phyloP scores from a whole-genome alignment of 176 grass and related monocot genomes.

The Oryza punctata region DNA sequence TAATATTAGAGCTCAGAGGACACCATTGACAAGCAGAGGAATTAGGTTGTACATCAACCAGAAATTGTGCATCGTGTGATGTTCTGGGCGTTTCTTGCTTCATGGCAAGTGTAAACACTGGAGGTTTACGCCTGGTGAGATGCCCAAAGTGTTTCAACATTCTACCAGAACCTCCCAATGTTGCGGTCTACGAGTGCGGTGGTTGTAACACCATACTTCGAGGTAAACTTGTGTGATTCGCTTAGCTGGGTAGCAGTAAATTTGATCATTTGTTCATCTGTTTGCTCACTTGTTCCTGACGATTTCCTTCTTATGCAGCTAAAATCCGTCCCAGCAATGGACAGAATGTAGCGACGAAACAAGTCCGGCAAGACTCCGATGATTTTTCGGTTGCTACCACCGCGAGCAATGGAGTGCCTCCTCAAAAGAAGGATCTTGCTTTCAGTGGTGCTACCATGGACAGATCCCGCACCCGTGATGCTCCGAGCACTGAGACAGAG shows the following conservation, averaged over 20 bases:
- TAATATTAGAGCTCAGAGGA: neutral
- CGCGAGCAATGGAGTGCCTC: slow-evolving; percentile 17
- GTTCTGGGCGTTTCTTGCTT: slow-evolving; percentile 18
- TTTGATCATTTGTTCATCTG: neutral
- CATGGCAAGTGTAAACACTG: slow-evolving; percentile 47
- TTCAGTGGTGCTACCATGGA: neutral
- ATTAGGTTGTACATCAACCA: neutral
- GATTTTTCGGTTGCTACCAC: slow-evolving; percentile 24
- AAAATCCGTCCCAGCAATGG: slow-evolving; percentile 44
- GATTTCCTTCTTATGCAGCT: slow-evolving; percentile 49
- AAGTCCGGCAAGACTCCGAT: slow-evolving; percentile 32
- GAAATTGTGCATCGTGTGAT: slow-evolving; percentile 33
- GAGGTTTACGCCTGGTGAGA: slow-evolving; percentile 62
- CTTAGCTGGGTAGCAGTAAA: too few species aligned
- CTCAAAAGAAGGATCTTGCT: slow-evolving; percentile 7
- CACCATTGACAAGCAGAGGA: neutral
- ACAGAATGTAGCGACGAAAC: slow-evolving; percentile 39
- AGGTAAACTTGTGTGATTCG: slow-evolving; percentile 56
- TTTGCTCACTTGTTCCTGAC: slow-evolving; percentile 32
- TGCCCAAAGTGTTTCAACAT: slow-evolving; percentile 75
- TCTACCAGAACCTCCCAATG: slow-evolving; percentile 65
- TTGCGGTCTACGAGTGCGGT: slow-evolving; percentile 69
- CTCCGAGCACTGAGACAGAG: neutral
- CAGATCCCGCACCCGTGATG: neutral
- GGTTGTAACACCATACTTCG: slow-evolving; percentile 65